Evolutionary conservation across 495 filamentous ascomycete species (phyloP).

Genomic region (Parachaetomium inaequale): DNA sequence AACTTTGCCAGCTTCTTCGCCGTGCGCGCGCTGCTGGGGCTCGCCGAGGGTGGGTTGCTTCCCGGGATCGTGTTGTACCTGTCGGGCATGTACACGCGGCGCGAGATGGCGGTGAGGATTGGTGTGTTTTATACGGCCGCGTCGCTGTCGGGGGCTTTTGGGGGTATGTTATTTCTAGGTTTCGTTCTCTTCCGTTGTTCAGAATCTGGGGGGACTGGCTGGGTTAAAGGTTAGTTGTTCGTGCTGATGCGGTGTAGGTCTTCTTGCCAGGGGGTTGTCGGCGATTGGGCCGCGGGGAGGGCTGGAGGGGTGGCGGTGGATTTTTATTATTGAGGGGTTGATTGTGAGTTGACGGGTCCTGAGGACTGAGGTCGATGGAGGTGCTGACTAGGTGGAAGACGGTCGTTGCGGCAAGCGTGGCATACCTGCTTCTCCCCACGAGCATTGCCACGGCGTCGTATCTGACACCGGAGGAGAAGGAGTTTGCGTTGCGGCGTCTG

Average conservation of each 20-base stretch:
- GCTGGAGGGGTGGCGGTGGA: constrained; percentile 49
- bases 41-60: constrained; percentile 49
- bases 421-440: constrained; percentile 57
- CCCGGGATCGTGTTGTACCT: constrained; percentile 52
- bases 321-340: constrained; percentile 48
- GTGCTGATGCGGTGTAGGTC: constrained; percentile 31
- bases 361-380: constrained; percentile 11
- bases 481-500: constrained; percentile 40
- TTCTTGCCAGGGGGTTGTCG: constrained; percentile 41
- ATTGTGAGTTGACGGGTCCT: constrained; percentile 23
- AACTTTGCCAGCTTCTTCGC: constrained; percentile 72
- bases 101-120: constrained; percentile 52
- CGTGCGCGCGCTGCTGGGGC: constrained; percentile 72
- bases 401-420: constrained; percentile 51
- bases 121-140: constrained; percentile 54
- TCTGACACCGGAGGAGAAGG: constrained; percentile 45
- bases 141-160: constrained; percentile 55
- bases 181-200: constrained; percentile 13
- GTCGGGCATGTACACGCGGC: constrained; percentile 45
- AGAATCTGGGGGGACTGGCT: not conserved
- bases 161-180: constrained; percentile 31
- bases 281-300: constrained; percentile 40
- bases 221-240: not conserved
- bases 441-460: constrained; percentile 54
- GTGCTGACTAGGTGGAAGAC: constrained; percentile 31